These are phyloP conservation scores for Paramecium bursaria DNA, from an alignment of 73 alveolate genomes.

Conservation along the genomic window DNA sequence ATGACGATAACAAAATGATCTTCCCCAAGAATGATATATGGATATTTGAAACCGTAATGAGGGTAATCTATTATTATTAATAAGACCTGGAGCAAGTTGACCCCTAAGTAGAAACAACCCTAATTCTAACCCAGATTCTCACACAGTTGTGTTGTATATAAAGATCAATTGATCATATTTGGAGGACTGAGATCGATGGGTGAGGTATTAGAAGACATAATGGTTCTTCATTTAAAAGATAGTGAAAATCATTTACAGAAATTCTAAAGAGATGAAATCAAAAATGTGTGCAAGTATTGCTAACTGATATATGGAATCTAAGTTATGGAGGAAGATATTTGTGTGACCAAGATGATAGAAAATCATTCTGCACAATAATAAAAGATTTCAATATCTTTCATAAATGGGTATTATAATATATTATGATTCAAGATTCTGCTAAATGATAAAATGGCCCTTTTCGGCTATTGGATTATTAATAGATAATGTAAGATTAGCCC, in stretches of 20 bases:
- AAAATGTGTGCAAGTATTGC: slow-evolving; percentile 51
- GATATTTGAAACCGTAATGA: slow-evolving; percentile 70
- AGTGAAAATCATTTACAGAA: slow-evolving; percentile 55
- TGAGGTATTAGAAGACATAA: slow-evolving; percentile 65
- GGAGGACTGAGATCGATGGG: slow-evolving; percentile 64
- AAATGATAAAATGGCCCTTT: slow-evolving; percentile 28
- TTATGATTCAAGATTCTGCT: background rate
- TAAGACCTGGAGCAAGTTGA: slow-evolving; percentile 55
- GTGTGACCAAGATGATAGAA: background rate
- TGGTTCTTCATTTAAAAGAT: slow-evolving; percentile 69
- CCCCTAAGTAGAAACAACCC: slow-evolving; percentile 27
- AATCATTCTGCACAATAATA: background rate
- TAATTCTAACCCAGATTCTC: slow-evolving; percentile 47
- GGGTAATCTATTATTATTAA: background rate
- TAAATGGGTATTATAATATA: background rate
- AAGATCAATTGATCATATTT: slow-evolving; percentile 62
- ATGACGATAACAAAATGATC: slow-evolving; percentile 58
- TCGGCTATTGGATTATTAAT: slow-evolving; percentile 30
- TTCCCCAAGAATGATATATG: slow-evolving; percentile 68
- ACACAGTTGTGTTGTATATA: slow-evolving; percentile 53
- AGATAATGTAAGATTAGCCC: slow-evolving; percentile 18
- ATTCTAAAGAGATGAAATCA: slow-evolving; percentile 48
- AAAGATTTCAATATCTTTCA: background rate
- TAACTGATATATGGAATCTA: slow-evolving; percentile 47
- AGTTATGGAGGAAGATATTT: slow-evolving; percentile 19